Base-by-base conservation (phyloP, 2,329 filamentous ascomycete genomes). In the Stemphylium lycopersici region DNA sequence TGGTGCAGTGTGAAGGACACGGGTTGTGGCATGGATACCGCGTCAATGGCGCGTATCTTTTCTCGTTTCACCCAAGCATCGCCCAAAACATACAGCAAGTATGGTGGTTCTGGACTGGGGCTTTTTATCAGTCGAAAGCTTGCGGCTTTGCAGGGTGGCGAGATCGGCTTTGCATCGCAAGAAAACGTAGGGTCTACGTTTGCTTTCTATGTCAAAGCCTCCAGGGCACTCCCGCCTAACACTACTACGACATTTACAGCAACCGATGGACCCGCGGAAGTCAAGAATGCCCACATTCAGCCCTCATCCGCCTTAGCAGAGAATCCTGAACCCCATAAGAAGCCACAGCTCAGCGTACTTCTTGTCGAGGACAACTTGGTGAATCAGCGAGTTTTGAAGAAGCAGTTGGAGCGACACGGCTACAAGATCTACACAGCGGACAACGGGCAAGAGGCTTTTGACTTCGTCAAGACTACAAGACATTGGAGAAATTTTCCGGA, bases 321-420 rank as follows among this genome's bases (percentile, higher is more conserved):
- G 10, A 20, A 13, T 12, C 4, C 24, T 7, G 24, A 43, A 13
- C 24, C 43, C 13, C 36, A 33, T 20, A 18, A 43, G 12, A 39
- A 24, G 12, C 12, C 16, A 8, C 43, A 53, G 31, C 8, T 38
- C 13, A 48, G 36, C 32, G 49, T 59, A 12, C 56, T 68, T 7
- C 55, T 68, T 18, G 69, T 72, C 1, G 69, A 72, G 54, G 70
- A 72, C 48, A 72, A 72, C 38, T 45, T 68, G 15, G 61, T 72
- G 33, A 72, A 72, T 15, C 70, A 72, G 38, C 62, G 61, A 13
- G 63, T 72, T 11, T 53, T 68, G 3, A 49, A 53, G 4, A 61
- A 67, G 24, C 66, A 68, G 13, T 58, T 72, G 12, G 50, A 55
- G 15, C 62, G 56, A 22, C 22, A 55, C 4, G 68, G 68, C 12